Evolutionary conservation across 768 basidiomycete species (phyloP), one percentile per base, ranked within the genome.

Genomic region (Xerocomellus intermedius): DNA sequence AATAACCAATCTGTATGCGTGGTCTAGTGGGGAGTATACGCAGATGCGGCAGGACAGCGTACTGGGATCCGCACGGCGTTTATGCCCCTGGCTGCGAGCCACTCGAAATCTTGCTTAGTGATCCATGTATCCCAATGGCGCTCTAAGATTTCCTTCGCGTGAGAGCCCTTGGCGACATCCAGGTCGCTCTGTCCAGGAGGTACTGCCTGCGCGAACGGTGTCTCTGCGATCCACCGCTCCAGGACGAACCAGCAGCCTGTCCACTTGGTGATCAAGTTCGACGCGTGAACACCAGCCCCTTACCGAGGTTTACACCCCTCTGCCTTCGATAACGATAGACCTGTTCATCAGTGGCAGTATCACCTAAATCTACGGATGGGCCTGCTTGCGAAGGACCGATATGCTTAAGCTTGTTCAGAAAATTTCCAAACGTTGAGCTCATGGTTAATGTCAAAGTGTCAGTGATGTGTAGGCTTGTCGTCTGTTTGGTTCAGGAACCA

Each of bases 301-400:
- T 66, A 85, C 90, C 90, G 10, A 93, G 80, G 68, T 93, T 93
- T 6, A 91, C 84, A n/a, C 90, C 90, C 50, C 84, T 78, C 62
- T 89, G 89, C 63, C 84, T 86, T 58, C 90, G 79, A 71, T 83
- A 87, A 36, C 82, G 77, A 62, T 82, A 78, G 43, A 81, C 32
- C 22, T 65, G 60, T 10, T 60, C 61, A n/a, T 58, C 52, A 13
- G 36, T 19, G 35, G n/a, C 21, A 8, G 9, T 12, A 21, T 47
- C 57, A 6, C 57, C 56, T n/a, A 68, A 6, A 19, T 58, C 44
- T 19, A 49, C 1, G 9, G 52, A 26, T 22, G 44, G 33, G 17
- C 55, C 30, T 3, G 35, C 28, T 32, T 24, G 62, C 17, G 62
- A 35, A 14, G 41, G 41, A 7, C 38, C 47, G 2, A 26, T 14